Conservation (phyloP, 192 early-diverging fungal genomes). For the Dimargaris cristalligena region DNA sequence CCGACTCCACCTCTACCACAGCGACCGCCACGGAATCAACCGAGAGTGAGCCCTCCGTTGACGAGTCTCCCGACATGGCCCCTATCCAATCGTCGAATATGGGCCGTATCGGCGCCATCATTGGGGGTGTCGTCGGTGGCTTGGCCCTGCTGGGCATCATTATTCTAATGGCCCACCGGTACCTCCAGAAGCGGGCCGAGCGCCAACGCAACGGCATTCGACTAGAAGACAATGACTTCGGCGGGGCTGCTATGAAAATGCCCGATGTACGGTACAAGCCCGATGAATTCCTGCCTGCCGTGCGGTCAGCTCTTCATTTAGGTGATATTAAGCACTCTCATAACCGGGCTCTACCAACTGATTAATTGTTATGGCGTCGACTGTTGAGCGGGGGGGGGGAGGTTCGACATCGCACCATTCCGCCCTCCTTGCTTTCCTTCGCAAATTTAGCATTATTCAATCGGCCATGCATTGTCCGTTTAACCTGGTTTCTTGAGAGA, state of each 20-base stretch:
- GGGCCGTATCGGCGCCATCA: conserved; percentile 9
- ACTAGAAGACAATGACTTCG: conserved; percentile 2
- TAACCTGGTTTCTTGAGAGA: no score
- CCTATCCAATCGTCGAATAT: conserved; percentile 4
- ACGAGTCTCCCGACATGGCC: neutral
- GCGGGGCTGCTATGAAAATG: neutral
- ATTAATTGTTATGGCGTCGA: no score
- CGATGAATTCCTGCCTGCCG: conserved; percentile 10
- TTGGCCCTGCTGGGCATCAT: conserved; percentile 8
- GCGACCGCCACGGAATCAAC: neutral
- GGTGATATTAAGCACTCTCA: conserved; percentile 7
- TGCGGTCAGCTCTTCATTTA: neutral
- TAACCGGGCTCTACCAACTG: conserved; percentile 1
- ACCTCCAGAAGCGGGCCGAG: conserved; percentile 6
- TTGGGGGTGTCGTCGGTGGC: conserved; percentile 6
- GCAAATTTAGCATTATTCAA: no score
- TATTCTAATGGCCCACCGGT: neutral
- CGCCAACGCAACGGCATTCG: conserved; percentile 1
- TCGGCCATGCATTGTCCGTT: no score
- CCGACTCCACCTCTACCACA: neutral
- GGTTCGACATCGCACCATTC: no score
- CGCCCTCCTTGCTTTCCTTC: no score
- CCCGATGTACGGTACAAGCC: conserved; percentile 6
- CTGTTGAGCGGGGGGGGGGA: no score
- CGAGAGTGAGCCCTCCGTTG: no score